Evolutionary conservation across 2,329 filamentous ascomycete genomes (phyloP).

Genomic region (Dothidotthia symphoricarpi): DNA sequence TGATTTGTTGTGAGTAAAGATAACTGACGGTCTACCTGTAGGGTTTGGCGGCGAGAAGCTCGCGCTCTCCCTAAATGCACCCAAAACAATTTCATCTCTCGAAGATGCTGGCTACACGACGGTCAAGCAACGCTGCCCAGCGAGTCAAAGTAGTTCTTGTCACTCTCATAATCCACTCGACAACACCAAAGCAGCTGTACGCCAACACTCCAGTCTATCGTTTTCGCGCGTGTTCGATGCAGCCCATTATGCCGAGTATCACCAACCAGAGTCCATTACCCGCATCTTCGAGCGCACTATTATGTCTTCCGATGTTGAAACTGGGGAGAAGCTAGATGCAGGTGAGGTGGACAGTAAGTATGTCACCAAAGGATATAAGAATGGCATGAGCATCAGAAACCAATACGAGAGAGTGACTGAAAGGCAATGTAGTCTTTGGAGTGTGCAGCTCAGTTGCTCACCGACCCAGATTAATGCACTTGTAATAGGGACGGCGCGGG

Average conservation of each 20-base stretch:
- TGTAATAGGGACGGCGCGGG: conserved; percentile 32
- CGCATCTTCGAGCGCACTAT: conserved; percentile 55
- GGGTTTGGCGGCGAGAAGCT: conserved; percentile 74
- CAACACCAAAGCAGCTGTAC: conserved; percentile 63
- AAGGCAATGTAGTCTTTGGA: conserved; percentile 38
- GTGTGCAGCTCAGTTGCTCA: no score
- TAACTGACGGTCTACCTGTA: no score
- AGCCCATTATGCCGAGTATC: conserved; percentile 53
- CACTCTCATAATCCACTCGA: conserved; percentile 52
- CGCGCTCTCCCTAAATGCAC: no score
- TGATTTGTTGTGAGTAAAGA: no score
- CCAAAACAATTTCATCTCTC: no score
- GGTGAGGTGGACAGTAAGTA: conserved; percentile 45
- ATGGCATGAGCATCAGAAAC: conserved; percentile 49
- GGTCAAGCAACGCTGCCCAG: no score
- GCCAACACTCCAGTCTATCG: conserved; percentile 69
- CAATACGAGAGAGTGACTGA: conserved; percentile 42
- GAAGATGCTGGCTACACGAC: no score
- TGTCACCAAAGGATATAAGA: conserved; percentile 34
- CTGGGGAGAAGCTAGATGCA: conserved; percentile 48
- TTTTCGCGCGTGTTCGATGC: conserved; percentile 55
- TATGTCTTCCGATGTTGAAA: conserved; percentile 54
- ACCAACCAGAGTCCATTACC: conserved; percentile 51
- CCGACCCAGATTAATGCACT: conserved; percentile 34
- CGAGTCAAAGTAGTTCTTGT: no score